Base-by-base conservation (phyloP, 139 green algal genomes). In the Volvox reticuliferus region DNA sequence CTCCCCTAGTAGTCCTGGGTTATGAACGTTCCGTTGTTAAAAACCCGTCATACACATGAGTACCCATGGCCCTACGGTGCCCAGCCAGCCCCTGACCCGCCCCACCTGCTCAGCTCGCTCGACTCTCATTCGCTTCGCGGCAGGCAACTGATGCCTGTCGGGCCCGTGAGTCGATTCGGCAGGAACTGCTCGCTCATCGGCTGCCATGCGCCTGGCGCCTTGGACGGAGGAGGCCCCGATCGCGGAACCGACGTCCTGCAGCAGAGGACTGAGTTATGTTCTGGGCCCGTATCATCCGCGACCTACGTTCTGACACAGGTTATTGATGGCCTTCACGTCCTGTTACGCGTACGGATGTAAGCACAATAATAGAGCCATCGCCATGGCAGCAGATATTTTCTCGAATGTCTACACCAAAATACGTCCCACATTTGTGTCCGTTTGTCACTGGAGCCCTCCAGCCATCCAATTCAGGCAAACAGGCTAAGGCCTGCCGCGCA, bases 91-190 rank as follows among this genome's bases (percentile, higher is more conserved):
- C 65, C 21, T 28, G 65, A 73, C 65, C 65, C 61, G 21, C 62
- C 82, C 82, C 82, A 88, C 82, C 83, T 80, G 67, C 6, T 67
- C 68, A 24, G 50, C 44, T 61, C 33, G 67, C 6, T 67, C 68
- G 14, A 33, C 44, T 61, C 33, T 92, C 6, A 68, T 18, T 22
- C 80, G 88, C 80, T 88, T 92, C 24, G 80, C 67, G 12, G 68
- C 67, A 26, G 83, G 68, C 83, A 33, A 63, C 65, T 77, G 79
- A 33, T 14, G 68, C 12, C 13, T 37, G 12, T 44, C 67, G n/a
- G 73, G 50, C 73, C 88, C 32, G 44, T 69, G 33, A 12, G 30
- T 69, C 85, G 92, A 30, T 24, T 50, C 50, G 9, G 67, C 76
- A 35, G 55, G 77, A 76, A 71, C 77, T 71, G 12, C 24, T 68